Percentiles rank a stretch among this genome's conserved stretches.
Conservation (phyloP, 192 early-diverging fungal genomes). For the Paraglomus occultum region DNA sequence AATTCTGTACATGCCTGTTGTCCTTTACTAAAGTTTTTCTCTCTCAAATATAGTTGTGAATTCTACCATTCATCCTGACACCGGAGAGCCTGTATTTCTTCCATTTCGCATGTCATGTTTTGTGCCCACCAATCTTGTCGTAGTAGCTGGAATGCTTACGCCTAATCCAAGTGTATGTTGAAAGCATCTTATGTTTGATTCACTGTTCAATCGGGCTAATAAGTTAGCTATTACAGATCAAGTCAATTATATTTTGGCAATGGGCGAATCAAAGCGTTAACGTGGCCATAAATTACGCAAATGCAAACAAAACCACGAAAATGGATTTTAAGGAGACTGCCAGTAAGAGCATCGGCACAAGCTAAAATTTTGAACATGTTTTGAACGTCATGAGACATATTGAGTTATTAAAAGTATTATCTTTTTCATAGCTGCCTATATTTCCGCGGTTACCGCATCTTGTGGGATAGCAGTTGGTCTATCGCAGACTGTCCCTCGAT, state of each 20-base stretch:
- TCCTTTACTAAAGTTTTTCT: not conserved
- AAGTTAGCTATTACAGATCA: slow-evolving; percentile 37
- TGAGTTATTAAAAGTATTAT: not conserved
- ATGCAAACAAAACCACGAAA: slow-evolving; percentile 78
- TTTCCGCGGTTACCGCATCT: slow-evolving; percentile 72
- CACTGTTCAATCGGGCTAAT: not conserved
- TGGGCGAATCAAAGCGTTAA: slow-evolving; percentile 83
- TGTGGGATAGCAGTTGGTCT: slow-evolving; percentile 73
- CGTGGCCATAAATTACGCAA: slow-evolving; percentile 81
- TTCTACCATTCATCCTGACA: slow-evolving; percentile 79
- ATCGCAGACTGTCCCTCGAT: slow-evolving; percentile 59
- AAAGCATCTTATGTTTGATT: not conserved
- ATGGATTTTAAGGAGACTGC: slow-evolving; percentile 74
- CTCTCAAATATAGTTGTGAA: slow-evolving; percentile 53
- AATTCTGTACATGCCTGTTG: not conserved
- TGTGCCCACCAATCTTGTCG: slow-evolving; percentile 78
- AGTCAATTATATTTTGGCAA: slow-evolving; percentile 70
- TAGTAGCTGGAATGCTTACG: slow-evolving; percentile 82
- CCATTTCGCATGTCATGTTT: slow-evolving; percentile 85
- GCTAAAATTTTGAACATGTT: not conserved
- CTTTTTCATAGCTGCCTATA: slow-evolving; percentile 60
- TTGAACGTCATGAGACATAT: not conserved
- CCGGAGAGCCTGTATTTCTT: slow-evolving; percentile 71
- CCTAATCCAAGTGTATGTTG: slow-evolving; percentile 69
- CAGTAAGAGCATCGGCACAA: slow-evolving; percentile 39